Evolutionary conservation across 495 filamentous ascomycete species (phyloP).

Genomic region (Aspergillus kassunensis): DNA sequence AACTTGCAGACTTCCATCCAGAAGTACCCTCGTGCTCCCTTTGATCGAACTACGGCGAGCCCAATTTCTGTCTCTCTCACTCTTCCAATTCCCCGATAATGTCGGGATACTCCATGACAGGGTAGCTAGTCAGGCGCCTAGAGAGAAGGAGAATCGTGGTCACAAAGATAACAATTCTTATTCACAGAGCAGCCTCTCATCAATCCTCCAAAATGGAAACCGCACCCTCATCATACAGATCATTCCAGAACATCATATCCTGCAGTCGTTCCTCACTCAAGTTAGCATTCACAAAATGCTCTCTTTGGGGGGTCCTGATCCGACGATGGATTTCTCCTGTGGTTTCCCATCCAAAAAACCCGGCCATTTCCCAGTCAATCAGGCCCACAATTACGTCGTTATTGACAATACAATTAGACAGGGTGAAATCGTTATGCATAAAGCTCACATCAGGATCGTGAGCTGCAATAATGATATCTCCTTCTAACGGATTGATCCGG

Average conservation of each 20-base stretch:
- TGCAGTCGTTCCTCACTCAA: background rate
- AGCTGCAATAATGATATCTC: constrained; percentile 29
- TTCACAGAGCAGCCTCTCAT: too few relatives aligned
- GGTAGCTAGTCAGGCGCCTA: too few relatives aligned
- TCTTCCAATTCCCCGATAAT: too few relatives aligned
- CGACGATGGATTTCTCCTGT: constrained; percentile 34
- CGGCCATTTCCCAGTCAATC: constrained; percentile 47
- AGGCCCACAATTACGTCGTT: constrained; percentile 40
- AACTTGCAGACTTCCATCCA: too few relatives aligned
- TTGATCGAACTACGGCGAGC: too few relatives aligned
- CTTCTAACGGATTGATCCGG: constrained; percentile 29
- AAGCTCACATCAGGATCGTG: constrained; percentile 25
- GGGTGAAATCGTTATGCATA: constrained; percentile 40
- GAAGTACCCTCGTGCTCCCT: too few relatives aligned
- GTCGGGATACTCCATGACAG: too few relatives aligned
- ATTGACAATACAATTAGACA: constrained; percentile 40
- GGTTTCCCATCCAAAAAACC: constrained; percentile 41
- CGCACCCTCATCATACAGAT: background rate
- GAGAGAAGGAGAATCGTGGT: too few relatives aligned
- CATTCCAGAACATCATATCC: background rate
- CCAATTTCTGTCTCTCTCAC: too few relatives aligned
- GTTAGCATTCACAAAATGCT: constrained; percentile 27
- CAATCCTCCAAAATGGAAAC: too few relatives aligned
- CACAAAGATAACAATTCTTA: too few relatives aligned
- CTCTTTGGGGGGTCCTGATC: constrained; percentile 34